A percentile compares a stretch with the other conserved stretches of the same genome.
These are phyloP conservation scores for Penicillium sp. DNA, from an alignment of 2,329 filamentous ascomycete species.

Conservation along the genomic window DNA sequence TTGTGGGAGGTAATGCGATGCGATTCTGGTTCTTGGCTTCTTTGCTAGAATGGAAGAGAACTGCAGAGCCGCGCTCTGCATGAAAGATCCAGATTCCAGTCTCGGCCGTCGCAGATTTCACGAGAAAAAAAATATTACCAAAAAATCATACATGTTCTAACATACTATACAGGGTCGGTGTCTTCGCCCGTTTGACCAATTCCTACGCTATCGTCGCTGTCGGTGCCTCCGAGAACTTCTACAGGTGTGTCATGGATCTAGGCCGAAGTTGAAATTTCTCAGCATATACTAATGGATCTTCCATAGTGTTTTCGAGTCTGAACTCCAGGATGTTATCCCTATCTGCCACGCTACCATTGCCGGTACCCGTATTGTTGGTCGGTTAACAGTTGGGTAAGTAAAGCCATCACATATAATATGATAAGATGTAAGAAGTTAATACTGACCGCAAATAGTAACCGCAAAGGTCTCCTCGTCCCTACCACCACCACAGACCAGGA, in stretches of 20 bases:
- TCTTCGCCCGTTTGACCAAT: conserved; percentile 96
- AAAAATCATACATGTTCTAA: neutral
- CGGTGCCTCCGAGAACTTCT: conserved; percentile 97
- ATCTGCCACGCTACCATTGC: conserved; percentile 97
- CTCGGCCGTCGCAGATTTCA: neutral
- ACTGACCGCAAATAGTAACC: conserved; percentile 63
- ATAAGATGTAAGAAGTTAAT: no score
- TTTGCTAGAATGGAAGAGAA: neutral
- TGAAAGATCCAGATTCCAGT: neutral
- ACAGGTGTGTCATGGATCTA: conserved; percentile 59
- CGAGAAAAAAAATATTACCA: neutral
- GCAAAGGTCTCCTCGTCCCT: conserved; percentile 92
- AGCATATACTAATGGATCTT: conserved; percentile 1
- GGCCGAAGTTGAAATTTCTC: neutral
- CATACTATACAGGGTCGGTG: conserved; percentile 71
- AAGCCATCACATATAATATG: neutral
- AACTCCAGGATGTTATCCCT: conserved; percentile 94
- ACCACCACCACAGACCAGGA: conserved; percentile 97
- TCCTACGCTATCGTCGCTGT: conserved; percentile 93
- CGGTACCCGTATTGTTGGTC: conserved; percentile 91
- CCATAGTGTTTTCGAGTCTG: conserved; percentile 85
- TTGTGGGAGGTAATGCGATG: neutral
- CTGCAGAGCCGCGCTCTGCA: neutral
- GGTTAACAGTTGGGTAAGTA: conserved; percentile 80
- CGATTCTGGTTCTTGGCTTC: neutral